phyloP scores from a whole-genome alignment of 2,329 filamentous ascomycete genomes.

The Aspergillus amoenus region DNA sequence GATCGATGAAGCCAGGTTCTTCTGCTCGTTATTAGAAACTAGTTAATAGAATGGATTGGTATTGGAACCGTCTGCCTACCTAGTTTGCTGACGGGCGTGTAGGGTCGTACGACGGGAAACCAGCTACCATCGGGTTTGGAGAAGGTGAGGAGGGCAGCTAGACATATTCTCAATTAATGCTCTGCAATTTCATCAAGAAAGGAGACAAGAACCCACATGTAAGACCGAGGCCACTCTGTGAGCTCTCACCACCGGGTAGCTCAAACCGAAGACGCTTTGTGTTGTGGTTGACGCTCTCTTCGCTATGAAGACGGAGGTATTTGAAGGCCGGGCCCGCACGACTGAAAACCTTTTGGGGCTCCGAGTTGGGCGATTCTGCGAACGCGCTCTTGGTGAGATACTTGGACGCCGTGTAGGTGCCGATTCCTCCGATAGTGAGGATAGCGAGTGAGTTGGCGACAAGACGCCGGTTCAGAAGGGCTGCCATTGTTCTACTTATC shows the following conservation, averaged over 20 bases:
- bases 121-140: constrained; percentile 58
- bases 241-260: constrained; percentile 3
- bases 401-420: background rate
- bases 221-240: constrained; percentile 9
- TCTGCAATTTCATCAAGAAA: background rate
- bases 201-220: constrained; percentile 10
- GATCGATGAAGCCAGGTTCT: constrained; percentile 59
- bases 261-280: constrained; percentile 15
- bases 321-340: constrained; percentile 2
- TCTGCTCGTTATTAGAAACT: constrained; percentile 36
- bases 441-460: constrained; percentile 1
- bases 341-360: constrained; percentile 2
- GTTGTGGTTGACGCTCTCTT: constrained; percentile 12
- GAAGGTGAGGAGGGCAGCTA: constrained; percentile 60
- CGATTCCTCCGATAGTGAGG: background rate
- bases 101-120: constrained; percentile 63
- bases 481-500: background rate
- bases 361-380: background rate
- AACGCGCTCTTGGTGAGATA: background rate
- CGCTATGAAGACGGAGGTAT: constrained; percentile 5
- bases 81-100: constrained; percentile 61
- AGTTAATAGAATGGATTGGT: background rate
- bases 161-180: background rate
- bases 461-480: background rate
- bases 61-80: constrained; percentile 34